Evolutionary conservation across 176 grass and related monocot species (phyloP).

Genomic region (Tillandsia leiboldiana): DNA sequence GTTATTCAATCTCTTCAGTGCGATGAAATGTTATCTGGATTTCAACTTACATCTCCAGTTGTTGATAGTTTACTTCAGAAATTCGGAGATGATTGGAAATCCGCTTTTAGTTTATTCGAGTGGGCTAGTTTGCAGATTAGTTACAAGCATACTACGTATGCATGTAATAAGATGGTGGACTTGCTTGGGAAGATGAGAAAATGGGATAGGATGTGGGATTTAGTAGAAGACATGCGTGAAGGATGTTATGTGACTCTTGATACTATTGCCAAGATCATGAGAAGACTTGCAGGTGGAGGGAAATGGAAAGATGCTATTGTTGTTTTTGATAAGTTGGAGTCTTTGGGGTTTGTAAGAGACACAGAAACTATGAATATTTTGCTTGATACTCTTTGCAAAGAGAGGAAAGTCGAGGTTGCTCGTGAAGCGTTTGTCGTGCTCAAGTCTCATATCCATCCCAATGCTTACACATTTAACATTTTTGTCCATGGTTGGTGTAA

Average conservation of each 20-base stretch:
- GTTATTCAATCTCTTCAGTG: slow-evolving; percentile 36
- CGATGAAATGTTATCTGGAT: slow-evolving; percentile 28
- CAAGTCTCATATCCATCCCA: slow-evolving; percentile 40
- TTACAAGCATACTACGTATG: slow-evolving; percentile 47
- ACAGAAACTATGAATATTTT: slow-evolving; percentile 68
- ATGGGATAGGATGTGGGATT: slow-evolving; percentile 63
- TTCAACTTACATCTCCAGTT: slow-evolving; percentile 35
- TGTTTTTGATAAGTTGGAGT: slow-evolving; percentile 61
- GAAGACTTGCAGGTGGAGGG: slow-evolving; percentile 62
- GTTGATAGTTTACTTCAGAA: slow-evolving; percentile 54
- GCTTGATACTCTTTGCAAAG: slow-evolving; percentile 78
- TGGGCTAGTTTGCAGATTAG: slow-evolving; percentile 49
- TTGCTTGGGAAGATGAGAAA: slow-evolving; percentile 80
- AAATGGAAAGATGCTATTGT: slow-evolving; percentile 55
- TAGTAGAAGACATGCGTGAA: slow-evolving; percentile 44
- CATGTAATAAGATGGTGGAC: slow-evolving; percentile 68
- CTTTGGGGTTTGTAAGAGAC: slow-evolving; percentile 52
- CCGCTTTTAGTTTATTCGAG: slow-evolving; percentile 59
- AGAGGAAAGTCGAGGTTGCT: slow-evolving; percentile 60
- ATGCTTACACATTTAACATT: slow-evolving; percentile 79
- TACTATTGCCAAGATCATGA: slow-evolving; percentile 58
- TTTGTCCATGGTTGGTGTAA: slow-evolving; percentile 87
- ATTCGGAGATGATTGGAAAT: slow-evolving; percentile 83
- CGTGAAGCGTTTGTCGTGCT: slow-evolving; percentile 42
- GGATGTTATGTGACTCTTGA: slow-evolving; percentile 46